These are phyloP conservation scores for Colletotrichum eleusines DNA, from an alignment of 2,329 filamentous ascomycete genomes.

Conservation along the genomic window DNA sequence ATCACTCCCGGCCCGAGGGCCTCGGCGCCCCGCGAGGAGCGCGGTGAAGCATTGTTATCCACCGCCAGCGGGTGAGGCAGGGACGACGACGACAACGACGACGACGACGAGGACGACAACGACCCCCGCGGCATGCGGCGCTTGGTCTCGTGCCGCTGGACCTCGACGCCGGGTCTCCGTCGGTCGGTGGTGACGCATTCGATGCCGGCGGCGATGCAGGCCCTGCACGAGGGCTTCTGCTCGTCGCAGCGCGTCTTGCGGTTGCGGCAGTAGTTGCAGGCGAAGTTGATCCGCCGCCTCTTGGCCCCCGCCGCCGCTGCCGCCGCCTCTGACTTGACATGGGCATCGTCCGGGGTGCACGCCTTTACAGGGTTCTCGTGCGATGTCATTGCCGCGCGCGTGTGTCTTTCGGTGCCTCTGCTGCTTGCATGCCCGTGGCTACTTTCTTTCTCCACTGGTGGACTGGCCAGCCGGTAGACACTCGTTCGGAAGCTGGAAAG, in stretches of 20 bases:
- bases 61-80: conserved; percentile 1
- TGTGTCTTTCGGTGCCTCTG: neutral
- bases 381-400: conserved; percentile 1
- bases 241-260: conserved; percentile 49
- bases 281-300: conserved; percentile 40
- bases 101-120: conserved; percentile 10
- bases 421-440: neutral
- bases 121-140: conserved; percentile 19
- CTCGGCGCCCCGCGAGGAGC: neutral
- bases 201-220: conserved; percentile 49
- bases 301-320: neutral
- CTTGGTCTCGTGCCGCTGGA: conserved; percentile 35
- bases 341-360: neutral
- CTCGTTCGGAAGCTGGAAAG: conserved; percentile 18
- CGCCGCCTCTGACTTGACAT: neutral
- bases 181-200: conserved; percentile 47
- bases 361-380: neutral
- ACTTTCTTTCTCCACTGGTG: neutral
- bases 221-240: conserved; percentile 46
- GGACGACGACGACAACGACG: conserved; percentile 19
- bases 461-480: neutral
- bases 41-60: conserved; percentile 10
- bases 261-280: conserved; percentile 47
- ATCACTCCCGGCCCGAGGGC: neutral
- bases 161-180: conserved; percentile 44